These are phyloP conservation scores for Rhodotorula toruloides DNA, from an alignment of 768 basidiomycete genomes.

Conservation along the genomic window DNA sequence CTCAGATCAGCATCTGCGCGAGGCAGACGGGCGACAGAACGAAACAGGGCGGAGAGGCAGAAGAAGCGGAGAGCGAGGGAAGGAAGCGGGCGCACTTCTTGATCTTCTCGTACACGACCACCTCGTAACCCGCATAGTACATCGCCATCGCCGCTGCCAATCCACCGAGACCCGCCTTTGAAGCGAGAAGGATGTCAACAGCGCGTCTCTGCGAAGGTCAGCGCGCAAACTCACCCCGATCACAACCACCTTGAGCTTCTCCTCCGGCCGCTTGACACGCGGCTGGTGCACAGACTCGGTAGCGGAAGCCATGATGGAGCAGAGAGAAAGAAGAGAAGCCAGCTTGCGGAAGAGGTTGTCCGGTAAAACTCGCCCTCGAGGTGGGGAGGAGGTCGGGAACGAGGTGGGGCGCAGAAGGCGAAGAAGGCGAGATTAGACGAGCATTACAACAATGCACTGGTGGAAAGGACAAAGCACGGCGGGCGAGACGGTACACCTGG, in stretches of 20 bases:
- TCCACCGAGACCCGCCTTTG: background rate
- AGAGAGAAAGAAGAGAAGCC: background rate
- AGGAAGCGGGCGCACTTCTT: slow-evolving; percentile 5
- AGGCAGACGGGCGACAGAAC: too few relatives aligned
- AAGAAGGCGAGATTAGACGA: too few relatives aligned
- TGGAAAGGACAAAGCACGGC: background rate
- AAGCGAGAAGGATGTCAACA: background rate
- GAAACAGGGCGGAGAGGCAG: too few relatives aligned
- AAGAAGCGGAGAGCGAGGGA: background rate
- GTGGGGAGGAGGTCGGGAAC: too few relatives aligned
- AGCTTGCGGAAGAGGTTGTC: background rate
- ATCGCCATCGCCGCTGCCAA: slow-evolving; percentile 2
- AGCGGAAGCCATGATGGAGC: background rate
- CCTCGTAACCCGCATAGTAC: slow-evolving; percentile 21
- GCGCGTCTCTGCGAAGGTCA: background rate
- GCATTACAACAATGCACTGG: background rate
- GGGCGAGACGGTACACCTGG: background rate
- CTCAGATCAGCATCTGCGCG: too few relatives aligned
- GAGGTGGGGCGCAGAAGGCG: too few relatives aligned
- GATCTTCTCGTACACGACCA: slow-evolving; percentile 30
- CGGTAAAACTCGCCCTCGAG: too few relatives aligned
- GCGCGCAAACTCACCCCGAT: background rate
- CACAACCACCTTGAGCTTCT: background rate
- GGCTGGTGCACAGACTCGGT: background rate
- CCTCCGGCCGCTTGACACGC: background rate